Base-by-base conservation (phyloP, 2,329 filamentous ascomycete species). In the Paramyrothecium roridum region DNA sequence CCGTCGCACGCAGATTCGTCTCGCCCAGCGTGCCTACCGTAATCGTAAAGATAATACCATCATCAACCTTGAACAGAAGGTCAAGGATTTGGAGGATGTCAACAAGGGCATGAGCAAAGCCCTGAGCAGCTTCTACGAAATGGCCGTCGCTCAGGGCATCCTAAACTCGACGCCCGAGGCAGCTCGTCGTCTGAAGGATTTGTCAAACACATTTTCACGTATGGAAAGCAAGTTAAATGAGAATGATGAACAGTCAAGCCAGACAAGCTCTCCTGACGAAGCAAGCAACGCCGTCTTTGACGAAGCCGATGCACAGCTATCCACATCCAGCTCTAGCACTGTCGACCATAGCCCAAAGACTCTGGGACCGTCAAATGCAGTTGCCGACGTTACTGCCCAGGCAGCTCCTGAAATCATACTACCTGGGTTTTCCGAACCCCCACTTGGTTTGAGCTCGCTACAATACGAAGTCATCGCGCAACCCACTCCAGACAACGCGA, bases 31-130 rank as follows among this genome's bases (percentile, higher is more conserved):
- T 61, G 91, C 91, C 1, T 96, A 96, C 67, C 85, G 92, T 17
- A 85, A 89, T 65, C 86, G 92, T 52, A 96, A 96, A 72, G 92
- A 96, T 67, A 87, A 82, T 21, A 89, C 89, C 6, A 93, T 96
- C 54, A 81, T 84, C 26, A 84, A 83, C 1, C 78, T 96, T 12
- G 87, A 91, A 66, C 80, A 83, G 53, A 81, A 87, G 57, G 89
- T 93, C 23, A 76, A 85, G 53, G 80, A 83, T 22, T 80, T 96
- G n/a, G 83, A 87, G 56, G 78, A 80, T 16, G 84, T 82, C 21
- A 88, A 93, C 57, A 82, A 89, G 54, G 83, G 88, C 62, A 91
- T 96, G 86, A 87, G 84, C 71, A 84, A 80, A 52, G 82, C 85
- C 0, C 92, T 96, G 62, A 75, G 85, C 61, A 78, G 76, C 33